Percentiles rank a stretch among this genome's conserved stretches.
Conservation (phyloP, 2,329 filamentous ascomycete species). For the Apiospora arundinis region DNA sequence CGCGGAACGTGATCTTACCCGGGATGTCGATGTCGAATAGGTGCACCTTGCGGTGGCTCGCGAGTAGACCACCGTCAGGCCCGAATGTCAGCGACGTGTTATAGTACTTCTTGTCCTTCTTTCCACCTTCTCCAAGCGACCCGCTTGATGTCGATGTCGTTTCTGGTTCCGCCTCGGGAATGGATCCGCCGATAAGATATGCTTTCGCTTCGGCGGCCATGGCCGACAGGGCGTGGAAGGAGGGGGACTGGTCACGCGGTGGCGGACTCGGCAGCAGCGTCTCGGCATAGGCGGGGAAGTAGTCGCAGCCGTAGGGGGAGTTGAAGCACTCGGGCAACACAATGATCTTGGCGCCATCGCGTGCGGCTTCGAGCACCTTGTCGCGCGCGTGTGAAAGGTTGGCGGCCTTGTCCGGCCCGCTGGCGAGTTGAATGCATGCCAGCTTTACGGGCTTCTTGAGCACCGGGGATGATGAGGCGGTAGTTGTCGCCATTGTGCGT, state of each 20-base stretch:
- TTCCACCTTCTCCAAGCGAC: not conserved
- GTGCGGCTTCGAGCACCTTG: constrained; percentile 83
- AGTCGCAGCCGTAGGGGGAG: constrained; percentile 89
- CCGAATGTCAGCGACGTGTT: constrained; percentile 89
- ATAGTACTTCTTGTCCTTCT: constrained; percentile 71
- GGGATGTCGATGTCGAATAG: constrained; percentile 98
- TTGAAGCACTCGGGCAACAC: constrained; percentile 99
- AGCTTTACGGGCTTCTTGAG: constrained; percentile 81
- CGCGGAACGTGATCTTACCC: constrained; percentile 88
- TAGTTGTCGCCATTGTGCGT: constrained; percentile 35
- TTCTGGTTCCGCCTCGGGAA: constrained; percentile 75
- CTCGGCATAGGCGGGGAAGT: constrained; percentile 93
- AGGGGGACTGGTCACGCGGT: constrained; percentile 72
- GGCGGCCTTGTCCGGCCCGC: constrained; percentile 79
- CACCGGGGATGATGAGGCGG: constrained; percentile 46
- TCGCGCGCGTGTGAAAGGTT: constrained; percentile 83
- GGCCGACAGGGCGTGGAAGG: constrained; percentile 81
- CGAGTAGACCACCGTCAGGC: constrained; percentile 79
- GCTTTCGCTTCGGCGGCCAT: constrained; percentile 80
- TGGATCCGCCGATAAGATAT: constrained; percentile 90
- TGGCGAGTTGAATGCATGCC: constrained; percentile 81
- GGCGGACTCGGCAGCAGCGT: constrained; percentile 81
- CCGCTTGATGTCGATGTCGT: constrained; percentile 35
- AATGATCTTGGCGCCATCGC: constrained; percentile 79
- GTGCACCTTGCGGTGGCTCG: constrained; percentile 90